Base-by-base conservation (phyloP, 2,329 filamentous ascomycete genomes). In the Beauveria sp. region DNA sequence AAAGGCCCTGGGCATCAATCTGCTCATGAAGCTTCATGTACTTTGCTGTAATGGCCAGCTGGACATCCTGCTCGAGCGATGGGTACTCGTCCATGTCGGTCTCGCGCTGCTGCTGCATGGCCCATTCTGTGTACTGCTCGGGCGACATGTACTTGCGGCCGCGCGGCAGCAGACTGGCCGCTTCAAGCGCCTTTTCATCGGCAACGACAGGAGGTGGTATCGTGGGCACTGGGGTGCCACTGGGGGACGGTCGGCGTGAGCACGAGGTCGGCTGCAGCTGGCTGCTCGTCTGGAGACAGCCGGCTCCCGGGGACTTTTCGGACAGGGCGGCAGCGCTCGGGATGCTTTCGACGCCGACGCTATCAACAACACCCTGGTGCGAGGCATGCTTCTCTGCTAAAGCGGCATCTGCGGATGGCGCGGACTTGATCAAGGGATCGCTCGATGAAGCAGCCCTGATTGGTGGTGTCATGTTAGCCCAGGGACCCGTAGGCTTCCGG, bases 391-490 rank as follows among this genome's bases (percentile, higher is more conserved):
- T 58, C 49, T 58, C 49, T 5, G 55, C 16, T 12, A 51, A 24
- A 43, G 26, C n/a, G 0, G 26, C 5, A 31, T n/a, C n/a, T 14
- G 49, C 42, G 42, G 28, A 50, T 22, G 43, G 20, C n/a, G 24
- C 9, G 31, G 45, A 26, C 22, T 18, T 24, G 10, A 50, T 6
- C 10, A 45, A 50, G n/a, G 26, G 48, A 51, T 60, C 49, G 40
- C 46, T 80, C 3, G 57, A 38, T 52, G 49, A 14, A 34, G 48
- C 16, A 20, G 57, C 78, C 69, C 80, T 77, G 64, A 87, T 86
- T 65, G 85, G 85, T 61, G 85, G 84, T 66, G 79, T 80, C 66
- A 80, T 76, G 73, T 84, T 85, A 64, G 74, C 72, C 84, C 84
- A 88, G 43, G 78, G 78, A 64, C 80, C 77, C 60, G 73, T 68